Conservation (phyloP, 2,329 filamentous ascomycete species). For the Septoria linicola region DNA sequence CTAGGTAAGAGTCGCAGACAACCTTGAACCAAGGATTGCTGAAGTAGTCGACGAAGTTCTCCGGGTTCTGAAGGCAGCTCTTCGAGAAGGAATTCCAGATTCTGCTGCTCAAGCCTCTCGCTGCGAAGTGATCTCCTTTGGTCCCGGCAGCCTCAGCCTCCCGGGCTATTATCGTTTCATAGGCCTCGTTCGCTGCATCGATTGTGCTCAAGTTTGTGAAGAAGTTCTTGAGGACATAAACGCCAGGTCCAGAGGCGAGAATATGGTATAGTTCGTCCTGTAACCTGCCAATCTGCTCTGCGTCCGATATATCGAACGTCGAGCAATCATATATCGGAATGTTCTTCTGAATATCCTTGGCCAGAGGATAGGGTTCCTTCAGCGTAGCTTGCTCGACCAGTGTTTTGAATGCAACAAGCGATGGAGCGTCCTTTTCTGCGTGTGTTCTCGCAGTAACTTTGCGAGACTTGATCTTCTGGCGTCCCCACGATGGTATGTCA, state of each 20-base stretch:
- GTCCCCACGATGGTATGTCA: constrained; percentile 27
- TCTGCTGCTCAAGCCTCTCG: constrained; percentile 56
- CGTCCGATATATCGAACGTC: constrained; percentile 38
- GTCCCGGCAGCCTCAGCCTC: constrained; percentile 41
- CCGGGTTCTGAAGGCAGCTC: constrained; percentile 54
- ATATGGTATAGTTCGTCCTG: constrained; percentile 63
- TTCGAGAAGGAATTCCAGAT: constrained; percentile 69
- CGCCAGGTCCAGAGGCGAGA: constrained; percentile 57
- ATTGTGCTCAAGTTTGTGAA: constrained; percentile 48
- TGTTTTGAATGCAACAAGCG: constrained; percentile 28
- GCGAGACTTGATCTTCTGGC: constrained; percentile 24
- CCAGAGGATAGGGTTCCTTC: constrained; percentile 49
- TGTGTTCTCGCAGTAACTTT: constrained; percentile 27
- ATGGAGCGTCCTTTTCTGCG: constrained; percentile 19
- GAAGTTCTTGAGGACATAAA: constrained; percentile 58
- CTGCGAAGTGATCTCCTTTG: constrained; percentile 62
- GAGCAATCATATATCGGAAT: constrained; percentile 57
- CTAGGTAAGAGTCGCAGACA: constrained; percentile 58
- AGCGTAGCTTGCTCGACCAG: constrained; percentile 27
- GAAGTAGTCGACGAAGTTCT: constrained; percentile 58
- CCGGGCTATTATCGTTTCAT: constrained; percentile 49
- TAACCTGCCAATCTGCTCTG: constrained; percentile 32
- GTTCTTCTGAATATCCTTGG: constrained; percentile 48
- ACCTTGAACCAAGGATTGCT: constrained; percentile 58
- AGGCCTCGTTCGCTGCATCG: constrained; percentile 50